Evolutionary conservation across 2,329 filamentous ascomycete genomes (phyloP).

Genomic region (Pestalotiopsis fici): DNA sequence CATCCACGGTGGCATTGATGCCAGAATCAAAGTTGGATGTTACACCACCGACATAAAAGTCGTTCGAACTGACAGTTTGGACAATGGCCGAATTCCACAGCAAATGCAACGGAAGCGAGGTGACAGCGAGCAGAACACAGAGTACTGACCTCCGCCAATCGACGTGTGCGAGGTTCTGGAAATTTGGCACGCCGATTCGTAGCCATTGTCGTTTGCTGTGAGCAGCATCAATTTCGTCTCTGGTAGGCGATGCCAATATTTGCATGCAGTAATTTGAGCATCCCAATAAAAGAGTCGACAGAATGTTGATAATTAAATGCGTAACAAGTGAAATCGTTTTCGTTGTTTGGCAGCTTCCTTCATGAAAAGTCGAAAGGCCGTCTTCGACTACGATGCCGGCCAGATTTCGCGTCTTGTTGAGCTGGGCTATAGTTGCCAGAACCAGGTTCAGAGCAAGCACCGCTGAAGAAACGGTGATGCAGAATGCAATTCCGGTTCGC

Average conservation of each 20-base stretch:
- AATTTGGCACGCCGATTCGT: not conserved
- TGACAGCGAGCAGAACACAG: not conserved
- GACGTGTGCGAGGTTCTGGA: not conserved
- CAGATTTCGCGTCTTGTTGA: not conserved
- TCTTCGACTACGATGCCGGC: not conserved
- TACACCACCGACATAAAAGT: conserved; percentile 7
- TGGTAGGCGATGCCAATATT: not conserved
- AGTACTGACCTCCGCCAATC: not conserved
- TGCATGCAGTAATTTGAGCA: conserved; percentile 4
- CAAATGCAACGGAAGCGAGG: conserved; percentile 3
- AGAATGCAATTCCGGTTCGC: conserved; percentile 1
- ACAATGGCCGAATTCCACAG: conserved; percentile 9
- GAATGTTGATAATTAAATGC: not conserved
- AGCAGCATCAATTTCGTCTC: not conserved
- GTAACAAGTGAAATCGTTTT: not conserved
- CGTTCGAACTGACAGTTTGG: conserved; percentile 5
- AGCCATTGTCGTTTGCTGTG: not conserved
- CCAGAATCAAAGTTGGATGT: conserved; percentile 1
- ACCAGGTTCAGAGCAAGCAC: not conserved
- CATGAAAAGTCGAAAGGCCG: not conserved
- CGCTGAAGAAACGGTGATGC: not conserved
- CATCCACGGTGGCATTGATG: not conserved
- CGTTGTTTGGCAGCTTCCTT: not conserved
- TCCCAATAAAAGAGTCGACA: not conserved
- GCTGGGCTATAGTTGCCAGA: not conserved